These are phyloP conservation scores for Ceratobasidium sp. DNA, from an alignment of 1,284 basidiomycete genomes.

Conservation along the genomic window DNA sequence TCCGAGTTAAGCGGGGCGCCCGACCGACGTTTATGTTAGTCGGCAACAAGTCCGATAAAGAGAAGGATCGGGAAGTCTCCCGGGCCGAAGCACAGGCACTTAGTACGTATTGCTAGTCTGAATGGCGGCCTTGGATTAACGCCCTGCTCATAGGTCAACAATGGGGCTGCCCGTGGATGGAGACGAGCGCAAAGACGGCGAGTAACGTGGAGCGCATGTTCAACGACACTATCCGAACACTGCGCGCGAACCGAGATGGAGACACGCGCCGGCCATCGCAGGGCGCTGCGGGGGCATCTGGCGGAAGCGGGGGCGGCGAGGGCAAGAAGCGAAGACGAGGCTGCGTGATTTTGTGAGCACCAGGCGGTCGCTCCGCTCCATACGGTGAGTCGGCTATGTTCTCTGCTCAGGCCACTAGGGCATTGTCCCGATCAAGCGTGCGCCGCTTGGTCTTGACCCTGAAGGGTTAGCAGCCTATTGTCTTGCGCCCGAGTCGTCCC, in stretches of 20 bases:
- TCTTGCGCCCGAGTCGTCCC: not conserved
- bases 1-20: slow-evolving; percentile 88
- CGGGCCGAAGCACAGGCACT: slow-evolving; percentile 87
- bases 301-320: slow-evolving; percentile 18
- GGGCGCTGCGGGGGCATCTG: slow-evolving; percentile 16
- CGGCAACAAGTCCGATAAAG: slow-evolving; percentile 92
- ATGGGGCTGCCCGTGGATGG: slow-evolving; percentile 95
- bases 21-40: slow-evolving; percentile 88
- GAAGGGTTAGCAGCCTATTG: slow-evolving; percentile 10
- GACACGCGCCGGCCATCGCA: slow-evolving; percentile 43
- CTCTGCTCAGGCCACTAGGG: not conserved
- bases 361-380: not conserved
- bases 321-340: slow-evolving; percentile 48
- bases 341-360: slow-evolving; percentile 55
- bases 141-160: slow-evolving; percentile 65
- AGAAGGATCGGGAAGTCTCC: slow-evolving; percentile 85
- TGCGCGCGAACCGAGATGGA: slow-evolving; percentile 61
- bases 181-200: slow-evolving; percentile 95
- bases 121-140: not conserved
- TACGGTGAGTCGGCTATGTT: not conserved
- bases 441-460: slow-evolving; percentile 27
- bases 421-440: not conserved
- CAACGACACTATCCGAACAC: slow-evolving; percentile 87
- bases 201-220: slow-evolving; percentile 96
- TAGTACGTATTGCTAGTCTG: not conserved